These are phyloP conservation scores for Pestalotiopsis fici DNA, from an alignment of 2,329 filamentous ascomycete genomes.

Conservation along the genomic window DNA sequence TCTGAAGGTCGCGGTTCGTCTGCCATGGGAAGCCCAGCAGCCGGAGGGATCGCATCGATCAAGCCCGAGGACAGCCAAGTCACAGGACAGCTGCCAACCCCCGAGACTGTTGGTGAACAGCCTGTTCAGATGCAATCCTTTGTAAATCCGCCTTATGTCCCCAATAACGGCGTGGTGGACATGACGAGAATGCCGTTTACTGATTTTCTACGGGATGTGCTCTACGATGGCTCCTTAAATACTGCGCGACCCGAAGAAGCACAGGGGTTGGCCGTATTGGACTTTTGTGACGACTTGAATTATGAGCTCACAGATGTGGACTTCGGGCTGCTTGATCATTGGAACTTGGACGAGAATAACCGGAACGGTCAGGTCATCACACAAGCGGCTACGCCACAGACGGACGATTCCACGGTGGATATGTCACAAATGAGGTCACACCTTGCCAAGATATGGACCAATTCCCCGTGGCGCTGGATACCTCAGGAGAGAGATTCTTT, in stretches of 20 bases:
- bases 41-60: conserved; percentile 23
- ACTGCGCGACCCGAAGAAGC: conserved; percentile 35
- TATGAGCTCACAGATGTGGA: conserved; percentile 54
- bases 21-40: conserved; percentile 25
- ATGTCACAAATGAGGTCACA: conserved; percentile 47
- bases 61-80: conserved; percentile 24
- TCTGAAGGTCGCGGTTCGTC: conserved; percentile 16
- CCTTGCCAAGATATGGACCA: conserved; percentile 49
- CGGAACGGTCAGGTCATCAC: conserved; percentile 23
- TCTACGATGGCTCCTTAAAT: conserved; percentile 45
- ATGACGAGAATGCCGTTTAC: conserved; percentile 43
- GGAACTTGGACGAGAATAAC: conserved; percentile 42
- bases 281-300: conserved; percentile 51
- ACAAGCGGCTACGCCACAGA: conserved; percentile 25
- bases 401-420: conserved; percentile 39
- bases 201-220: conserved; percentile 51
- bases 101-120: conserved; percentile 32
- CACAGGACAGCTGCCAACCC: conserved; percentile 34
- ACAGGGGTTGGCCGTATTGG: conserved; percentile 45
- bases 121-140: conserved; percentile 11
- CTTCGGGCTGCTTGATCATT: conserved; percentile 51
- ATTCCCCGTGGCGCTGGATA: conserved; percentile 53
- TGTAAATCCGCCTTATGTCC: conserved; percentile 13
- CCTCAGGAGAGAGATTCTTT: conserved; percentile 44
- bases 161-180: conserved; percentile 20